Evolutionary conservation across 805 yeast species (phyloP).

Genomic region (Kurtzmaniella cleridarum): DNA sequence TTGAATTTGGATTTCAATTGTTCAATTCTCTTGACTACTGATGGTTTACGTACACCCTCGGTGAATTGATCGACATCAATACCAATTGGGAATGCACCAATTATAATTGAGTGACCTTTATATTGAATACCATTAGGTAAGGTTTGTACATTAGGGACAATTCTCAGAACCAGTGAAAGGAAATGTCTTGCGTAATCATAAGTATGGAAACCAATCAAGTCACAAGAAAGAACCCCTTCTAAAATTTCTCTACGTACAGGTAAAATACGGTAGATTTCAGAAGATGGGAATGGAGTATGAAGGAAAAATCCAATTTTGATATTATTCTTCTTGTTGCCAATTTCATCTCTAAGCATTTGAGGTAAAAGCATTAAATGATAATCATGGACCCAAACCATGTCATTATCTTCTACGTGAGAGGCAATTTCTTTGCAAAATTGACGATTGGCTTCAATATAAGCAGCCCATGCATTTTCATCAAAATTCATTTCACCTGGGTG

Average conservation of each 20-base stretch:
- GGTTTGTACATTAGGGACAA: slow-evolving; percentile 68
- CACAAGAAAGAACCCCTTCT: slow-evolving; percentile 89
- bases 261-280: slow-evolving; percentile 90
- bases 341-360: slow-evolving; percentile 66
- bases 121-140: slow-evolving; percentile 87
- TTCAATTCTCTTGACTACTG: slow-evolving; percentile 61
- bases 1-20: slow-evolving; percentile 55
- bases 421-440: slow-evolving; percentile 74
- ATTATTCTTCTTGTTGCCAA: slow-evolving; percentile 44
- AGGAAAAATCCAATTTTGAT: slow-evolving; percentile 87
- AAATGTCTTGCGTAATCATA: slow-evolving; percentile 98
- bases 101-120: slow-evolving; percentile 68
- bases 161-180: slow-evolving; percentile 79
- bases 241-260: slow-evolving; percentile 93
- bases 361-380: slow-evolving; percentile 96
- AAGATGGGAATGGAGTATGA: slow-evolving; percentile 97
- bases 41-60: slow-evolving; percentile 61
- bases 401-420: slow-evolving; percentile 68
- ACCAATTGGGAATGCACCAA: slow-evolving; percentile 99
- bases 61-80: slow-evolving; percentile 90
- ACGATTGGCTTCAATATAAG: slow-evolving; percentile 88
- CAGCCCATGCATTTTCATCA: slow-evolving; percentile 97
- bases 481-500: slow-evolving; percentile 99
- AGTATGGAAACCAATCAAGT: slow-evolving; percentile 96
- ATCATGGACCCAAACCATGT: slow-evolving; percentile 96